Conservation (phyloP, 768 basidiomycete genomes). For the Pisolithus sp. region DNA sequence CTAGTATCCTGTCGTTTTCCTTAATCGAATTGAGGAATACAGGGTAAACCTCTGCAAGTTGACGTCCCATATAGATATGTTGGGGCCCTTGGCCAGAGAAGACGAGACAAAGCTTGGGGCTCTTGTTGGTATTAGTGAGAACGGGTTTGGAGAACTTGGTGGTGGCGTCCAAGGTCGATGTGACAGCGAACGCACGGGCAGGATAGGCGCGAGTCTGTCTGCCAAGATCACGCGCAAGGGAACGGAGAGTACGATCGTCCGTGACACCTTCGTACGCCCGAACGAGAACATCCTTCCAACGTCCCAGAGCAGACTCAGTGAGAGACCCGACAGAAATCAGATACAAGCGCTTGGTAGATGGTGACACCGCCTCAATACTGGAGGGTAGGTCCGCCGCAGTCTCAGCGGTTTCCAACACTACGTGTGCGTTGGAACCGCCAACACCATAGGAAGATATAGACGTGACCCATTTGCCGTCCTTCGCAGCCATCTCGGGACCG, state of each 20-base stretch:
- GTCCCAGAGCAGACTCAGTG: conserved; percentile 19
- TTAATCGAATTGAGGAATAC: conserved; percentile 24
- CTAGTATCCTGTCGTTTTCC: conserved; percentile 29
- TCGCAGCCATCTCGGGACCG: conserved; percentile 22
- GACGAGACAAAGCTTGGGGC: conserved; percentile 29
- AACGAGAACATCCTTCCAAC: conserved; percentile 20
- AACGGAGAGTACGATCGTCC: conserved; percentile 20
- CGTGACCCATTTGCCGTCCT: conserved; percentile 24
- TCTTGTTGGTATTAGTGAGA: conserved; percentile 15
- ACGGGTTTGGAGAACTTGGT: conserved; percentile 26
- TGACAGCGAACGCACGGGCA: conserved; percentile 21
- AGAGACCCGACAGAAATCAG: conserved; percentile 24
- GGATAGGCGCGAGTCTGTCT: conserved; percentile 27
- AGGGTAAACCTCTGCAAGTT: conserved; percentile 27
- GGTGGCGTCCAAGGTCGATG: conserved; percentile 13
- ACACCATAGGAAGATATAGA: conserved; percentile 30
- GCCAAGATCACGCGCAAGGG: conserved; percentile 21
- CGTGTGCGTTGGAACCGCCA: conserved; percentile 29
- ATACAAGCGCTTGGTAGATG: conserved; percentile 12
- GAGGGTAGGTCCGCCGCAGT: conserved; percentile 11
- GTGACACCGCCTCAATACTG: background rate
- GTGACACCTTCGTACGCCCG: conserved; percentile 11
- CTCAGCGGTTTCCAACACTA: conserved; percentile 25
- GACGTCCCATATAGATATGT: conserved; percentile 31
- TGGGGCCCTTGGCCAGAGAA: conserved; percentile 34